A percentile compares a stretch with the other conserved stretches of the same genome.
Evolutionary conservation across 2,329 filamentous ascomycete genomes (phyloP).

Genomic region (Alternaria atra): DNA sequence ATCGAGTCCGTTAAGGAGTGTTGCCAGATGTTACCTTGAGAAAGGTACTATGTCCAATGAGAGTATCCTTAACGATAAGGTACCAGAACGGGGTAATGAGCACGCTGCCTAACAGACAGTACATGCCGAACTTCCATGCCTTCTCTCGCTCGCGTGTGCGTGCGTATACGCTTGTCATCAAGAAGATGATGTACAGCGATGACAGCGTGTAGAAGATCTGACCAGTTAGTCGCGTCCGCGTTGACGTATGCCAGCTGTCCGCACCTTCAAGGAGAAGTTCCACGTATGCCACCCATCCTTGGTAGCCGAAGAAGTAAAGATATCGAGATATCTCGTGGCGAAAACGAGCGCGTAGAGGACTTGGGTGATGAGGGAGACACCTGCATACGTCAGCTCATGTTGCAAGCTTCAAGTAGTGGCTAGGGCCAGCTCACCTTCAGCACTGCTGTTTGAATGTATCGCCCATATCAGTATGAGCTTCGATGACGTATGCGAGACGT

Average conservation of each 20-base stretch:
- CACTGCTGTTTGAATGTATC: slow-evolving; percentile 86
- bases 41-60: slow-evolving; percentile 50
- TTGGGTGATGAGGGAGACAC: slow-evolving; percentile 91
- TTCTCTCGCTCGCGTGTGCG: slow-evolving; percentile 89
- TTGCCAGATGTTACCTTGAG: slow-evolving; percentile 46
- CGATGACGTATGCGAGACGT: slow-evolving; percentile 83
- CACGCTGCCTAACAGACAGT: slow-evolving; percentile 71
- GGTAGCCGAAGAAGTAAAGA: slow-evolving; percentile 65
- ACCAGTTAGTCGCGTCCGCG: slow-evolving; percentile 19
- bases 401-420: background rate
- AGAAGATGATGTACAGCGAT: slow-evolving; percentile 83
- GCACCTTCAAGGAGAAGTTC: slow-evolving; percentile 78
- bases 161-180: slow-evolving; percentile 88
- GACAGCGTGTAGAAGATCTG: slow-evolving; percentile 82
- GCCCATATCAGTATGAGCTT: slow-evolving; percentile 92
- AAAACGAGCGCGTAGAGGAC: slow-evolving; percentile 88
- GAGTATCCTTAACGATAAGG: slow-evolving; percentile 69
- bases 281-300: slow-evolving; percentile 46
- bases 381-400: slow-evolving; percentile 52
- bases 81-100: slow-evolving; percentile 76
- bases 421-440: slow-evolving; percentile 69
- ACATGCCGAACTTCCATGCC: slow-evolving; percentile 88
- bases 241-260: background rate
- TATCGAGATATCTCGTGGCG: slow-evolving; percentile 83
- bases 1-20: background rate